Conservation (phyloP, 257 asterid species). For the Solanum gandarillasii region DNA sequence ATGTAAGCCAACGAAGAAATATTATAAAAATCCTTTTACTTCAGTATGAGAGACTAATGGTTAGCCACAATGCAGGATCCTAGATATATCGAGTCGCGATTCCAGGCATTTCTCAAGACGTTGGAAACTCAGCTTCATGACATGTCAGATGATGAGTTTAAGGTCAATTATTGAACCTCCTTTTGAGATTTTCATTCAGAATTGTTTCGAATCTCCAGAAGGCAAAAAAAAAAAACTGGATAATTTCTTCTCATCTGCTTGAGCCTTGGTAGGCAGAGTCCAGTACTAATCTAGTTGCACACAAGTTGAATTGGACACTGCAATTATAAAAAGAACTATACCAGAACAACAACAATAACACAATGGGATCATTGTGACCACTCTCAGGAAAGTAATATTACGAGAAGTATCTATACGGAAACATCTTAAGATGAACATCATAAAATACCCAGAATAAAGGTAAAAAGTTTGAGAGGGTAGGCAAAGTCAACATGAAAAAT, state of each 20-base stretch:
- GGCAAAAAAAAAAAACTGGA: neutral
- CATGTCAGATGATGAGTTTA: conserved; percentile 71
- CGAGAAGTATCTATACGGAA: neutral
- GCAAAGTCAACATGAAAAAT: neutral
- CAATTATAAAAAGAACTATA: neutral
- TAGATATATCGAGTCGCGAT: conserved; percentile 75
- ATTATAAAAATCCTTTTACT: neutral
- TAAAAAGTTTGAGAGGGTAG: neutral
- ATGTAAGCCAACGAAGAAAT: neutral
- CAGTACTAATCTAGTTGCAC: neutral
- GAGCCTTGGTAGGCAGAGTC: neutral
- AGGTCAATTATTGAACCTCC: conserved; percentile 31
- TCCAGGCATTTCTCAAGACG: conserved; percentile 67
- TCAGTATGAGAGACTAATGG: neutral
- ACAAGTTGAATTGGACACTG: neutral
- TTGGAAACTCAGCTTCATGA: conserved; percentile 76
- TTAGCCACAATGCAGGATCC: conserved; percentile 55
- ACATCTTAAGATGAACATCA: neutral
- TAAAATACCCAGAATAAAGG: neutral
- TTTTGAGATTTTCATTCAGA: neutral
- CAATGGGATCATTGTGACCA: neutral
- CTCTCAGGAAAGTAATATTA: neutral
- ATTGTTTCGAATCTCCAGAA: neutral
- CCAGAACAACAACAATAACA: neutral
- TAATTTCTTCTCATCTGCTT: neutral